phyloP scores from a whole-genome alignment of 2,329 filamentous ascomycete species.

The Pleochaeta shiraiana region DNA sequence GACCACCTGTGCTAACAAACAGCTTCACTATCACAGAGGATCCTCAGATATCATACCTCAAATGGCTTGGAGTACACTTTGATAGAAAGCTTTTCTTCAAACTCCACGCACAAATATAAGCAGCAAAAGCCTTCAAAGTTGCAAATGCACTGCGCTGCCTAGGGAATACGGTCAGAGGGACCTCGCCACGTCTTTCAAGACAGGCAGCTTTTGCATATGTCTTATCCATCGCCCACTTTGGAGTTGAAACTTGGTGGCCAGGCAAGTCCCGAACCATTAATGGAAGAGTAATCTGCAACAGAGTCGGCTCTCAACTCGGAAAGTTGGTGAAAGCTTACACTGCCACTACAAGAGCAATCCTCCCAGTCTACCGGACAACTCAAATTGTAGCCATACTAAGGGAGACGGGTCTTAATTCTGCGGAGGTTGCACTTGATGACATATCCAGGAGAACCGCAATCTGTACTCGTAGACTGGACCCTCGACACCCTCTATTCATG shows the following conservation, averaged over 20 bases:
- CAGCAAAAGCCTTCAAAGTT: background rate
- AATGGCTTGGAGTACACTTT: background rate
- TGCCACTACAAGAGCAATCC: background rate
- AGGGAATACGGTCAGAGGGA: background rate
- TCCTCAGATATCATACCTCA: too few relatives aligned
- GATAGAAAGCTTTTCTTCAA: background rate
- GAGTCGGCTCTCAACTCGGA: background rate
- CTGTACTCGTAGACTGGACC: too few relatives aligned
- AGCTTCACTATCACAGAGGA: too few relatives aligned
- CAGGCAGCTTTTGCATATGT: background rate
- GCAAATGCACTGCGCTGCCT: background rate
- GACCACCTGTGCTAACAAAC: too few relatives aligned
- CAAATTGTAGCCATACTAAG: background rate
- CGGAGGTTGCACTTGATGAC: background rate
- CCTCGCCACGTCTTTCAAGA: background rate
- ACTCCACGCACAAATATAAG: background rate
- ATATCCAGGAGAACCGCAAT: too few relatives aligned
- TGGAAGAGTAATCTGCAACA: background rate
- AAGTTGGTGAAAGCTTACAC: background rate
- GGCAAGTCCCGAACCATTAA: background rate
- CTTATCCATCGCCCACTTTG: background rate
- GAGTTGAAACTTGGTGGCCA: background rate
- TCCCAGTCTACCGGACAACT: background rate
- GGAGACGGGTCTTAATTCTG: too few relatives aligned
- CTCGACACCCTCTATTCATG: too few relatives aligned